Base-by-base conservation (phyloP, 2,329 filamentous ascomycete species). In the Hymenoscyphus occultus region DNA sequence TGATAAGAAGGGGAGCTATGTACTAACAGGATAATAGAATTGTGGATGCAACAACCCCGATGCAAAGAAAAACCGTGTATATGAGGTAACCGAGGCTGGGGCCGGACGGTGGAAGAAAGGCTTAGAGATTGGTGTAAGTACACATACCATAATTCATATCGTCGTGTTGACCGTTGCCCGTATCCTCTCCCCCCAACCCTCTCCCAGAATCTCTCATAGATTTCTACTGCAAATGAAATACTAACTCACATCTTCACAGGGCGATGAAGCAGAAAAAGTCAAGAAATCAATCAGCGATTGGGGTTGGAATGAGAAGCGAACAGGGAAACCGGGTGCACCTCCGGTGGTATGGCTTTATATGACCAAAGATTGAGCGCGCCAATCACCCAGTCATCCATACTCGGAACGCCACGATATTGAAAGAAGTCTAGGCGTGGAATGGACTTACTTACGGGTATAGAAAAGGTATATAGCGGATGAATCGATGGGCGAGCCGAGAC, bases 311-410 rank as follows among this genome's bases (percentile, higher is more conserved):
- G 73, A 74, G 19, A 78, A 77, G 1, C 74, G 85, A 9, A 82
- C 78, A 0, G 85, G 84, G 0, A 74, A 79, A 16, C 72, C 75
- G 0, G 79, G 80, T 0, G 78, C 80, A 69, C 83, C 82, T 74
- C 82, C 82, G 0, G 80, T 86, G 2, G 82, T 87, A n/a, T 87
- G 84, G 74, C 68, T 88, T 16, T 89, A 85, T 79, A 78, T 87
- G 63, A 83, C 81, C 19, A 86, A 84, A 74, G 81, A 71, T 59
- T 73, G 42, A 64, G 56, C 5, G 9, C 35, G 35, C 35, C 35
- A 35, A 35, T 10, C 2, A 35, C 35, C 35, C 35, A 35, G 9
- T 35, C 35, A 10, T 2, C 35, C 35, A 28, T 28, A 35, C 35
- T 35, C 9, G 35, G 35, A 35, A 35, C 5, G 5, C 3, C 1